Conservation (phyloP, 1,139 yeast genomes). For the Blastobotrys raffinosifermentans region DNA sequence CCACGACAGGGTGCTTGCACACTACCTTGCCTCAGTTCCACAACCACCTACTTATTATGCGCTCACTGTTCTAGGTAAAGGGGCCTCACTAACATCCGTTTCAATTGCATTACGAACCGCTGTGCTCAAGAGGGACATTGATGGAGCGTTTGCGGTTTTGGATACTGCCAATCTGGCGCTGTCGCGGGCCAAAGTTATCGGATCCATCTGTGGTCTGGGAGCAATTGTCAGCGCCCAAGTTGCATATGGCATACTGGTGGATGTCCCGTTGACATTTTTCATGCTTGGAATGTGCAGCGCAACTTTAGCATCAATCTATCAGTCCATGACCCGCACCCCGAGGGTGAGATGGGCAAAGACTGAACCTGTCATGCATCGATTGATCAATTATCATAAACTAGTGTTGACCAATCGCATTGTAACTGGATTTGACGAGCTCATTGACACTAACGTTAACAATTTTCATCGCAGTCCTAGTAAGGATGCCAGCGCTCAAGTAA, state of each 20-base stretch:
- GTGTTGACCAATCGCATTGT: conserved; percentile 17
- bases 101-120: conserved; percentile 10
- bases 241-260: background rate
- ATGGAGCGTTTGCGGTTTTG: conserved; percentile 3
- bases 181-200: no score
- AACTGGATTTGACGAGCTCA: conserved; percentile 17
- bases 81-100: no score
- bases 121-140: conserved; percentile 7
- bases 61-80: no score
- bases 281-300: conserved; percentile 1
- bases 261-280: conserved; percentile 2
- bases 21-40: no score
- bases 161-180: conserved; percentile 34
- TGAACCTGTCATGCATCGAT: conserved; percentile 7
- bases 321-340: background rate
- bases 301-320: background rate
- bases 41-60: no score
- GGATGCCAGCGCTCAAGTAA: background rate
- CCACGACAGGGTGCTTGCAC: no score
- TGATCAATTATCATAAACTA: conserved; percentile 13
- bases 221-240: background rate
- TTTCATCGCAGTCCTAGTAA: conserved; percentile 12
- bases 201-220: background rate
- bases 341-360: conserved; percentile 8
- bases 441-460: conserved; percentile 17